Evolutionary conservation across 2,329 filamentous ascomycete species (phyloP).

Genomic region (Macrophomina tecta): DNA sequence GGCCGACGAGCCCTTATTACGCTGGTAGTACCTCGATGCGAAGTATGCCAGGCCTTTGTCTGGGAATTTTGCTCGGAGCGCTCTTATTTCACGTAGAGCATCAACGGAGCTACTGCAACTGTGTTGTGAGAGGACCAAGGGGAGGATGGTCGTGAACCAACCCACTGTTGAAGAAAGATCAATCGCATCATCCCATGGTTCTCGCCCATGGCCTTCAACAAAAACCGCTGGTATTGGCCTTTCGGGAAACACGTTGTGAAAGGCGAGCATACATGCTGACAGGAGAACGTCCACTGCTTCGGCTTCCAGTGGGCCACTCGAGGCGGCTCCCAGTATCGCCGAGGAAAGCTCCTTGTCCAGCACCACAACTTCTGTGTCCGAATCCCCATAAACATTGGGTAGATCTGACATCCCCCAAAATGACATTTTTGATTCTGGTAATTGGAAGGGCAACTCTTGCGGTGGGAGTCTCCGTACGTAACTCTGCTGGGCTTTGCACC

Average conservation of each 20-base stretch:
- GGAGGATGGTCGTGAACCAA: constrained; percentile 32
- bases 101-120: background rate
- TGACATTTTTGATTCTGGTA: constrained; percentile 37
- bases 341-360: constrained; percentile 42
- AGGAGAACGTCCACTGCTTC: constrained; percentile 23
- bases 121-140: background rate
- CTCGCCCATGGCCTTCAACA: constrained; percentile 36
- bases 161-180: constrained; percentile 36
- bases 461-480: constrained; percentile 37
- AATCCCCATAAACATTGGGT: constrained; percentile 43
- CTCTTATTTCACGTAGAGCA: background rate
- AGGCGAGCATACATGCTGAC: constrained; percentile 2
- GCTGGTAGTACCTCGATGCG: background rate
- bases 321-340: constrained; percentile 1
- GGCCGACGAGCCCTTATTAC: background rate
- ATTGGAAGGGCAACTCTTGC: constrained; percentile 34
- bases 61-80: constrained; percentile 1
- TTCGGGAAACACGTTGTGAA: constrained; percentile 15
- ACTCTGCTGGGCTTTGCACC: constrained; percentile 42
- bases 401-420: constrained; percentile 49
- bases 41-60: constrained; percentile 24
- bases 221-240: constrained; percentile 26
- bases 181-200: constrained; percentile 33
- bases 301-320: background rate
- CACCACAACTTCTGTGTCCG: constrained; percentile 39